Evolutionary conservation across 2,329 filamentous ascomycete species (phyloP), one percentile per base, ranked within the genome.

Genomic region (Scedosporium aurantiacum): DNA sequence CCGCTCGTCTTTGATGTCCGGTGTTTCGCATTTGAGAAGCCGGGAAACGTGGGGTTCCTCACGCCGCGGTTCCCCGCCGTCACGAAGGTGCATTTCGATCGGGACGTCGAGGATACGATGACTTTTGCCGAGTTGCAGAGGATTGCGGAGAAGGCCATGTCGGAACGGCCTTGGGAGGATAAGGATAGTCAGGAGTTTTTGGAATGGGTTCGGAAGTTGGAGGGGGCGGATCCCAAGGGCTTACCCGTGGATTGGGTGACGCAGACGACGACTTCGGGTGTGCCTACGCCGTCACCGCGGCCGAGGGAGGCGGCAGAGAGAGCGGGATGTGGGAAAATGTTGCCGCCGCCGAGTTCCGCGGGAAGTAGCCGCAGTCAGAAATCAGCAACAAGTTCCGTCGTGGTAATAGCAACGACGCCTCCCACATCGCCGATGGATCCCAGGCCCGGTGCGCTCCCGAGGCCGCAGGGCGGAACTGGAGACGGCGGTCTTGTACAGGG

Each of bases 1-100:
- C 91, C 91, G 0, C 82, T 90, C 21, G 84, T 96, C 0, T 89
- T 91, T 61, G 92, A 96, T 66, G 76, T 96, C 63, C 79, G 89
- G 25, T 92, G 90, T 60, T 89, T 90, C 64, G 86, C 87, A 0
- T 96, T 91, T 66, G 88, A 91, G 63, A 89, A 87, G 68, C 79
- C 82, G 2, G 81, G 83, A 3, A 86, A 88, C 67, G 85, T 83
- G 14, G 79, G 79, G 1, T 91, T 89, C 67, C 91, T 84, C 76
- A 86, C 86, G 63, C 82, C 91, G 60, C 82, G 91, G 1, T 95
- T 96, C 67, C 88, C 91, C 1, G 78, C 82, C 2, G 83, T 93
- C 3, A 79, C 83, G 62, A 95, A 93, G 68, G 78, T 95, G 8
- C 90, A 96, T 67, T 82, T 80, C 63, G 91, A 96, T 69, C 80